Base-by-base conservation (phyloP, 1,139 yeast genomes). In the Candida anutae region DNA sequence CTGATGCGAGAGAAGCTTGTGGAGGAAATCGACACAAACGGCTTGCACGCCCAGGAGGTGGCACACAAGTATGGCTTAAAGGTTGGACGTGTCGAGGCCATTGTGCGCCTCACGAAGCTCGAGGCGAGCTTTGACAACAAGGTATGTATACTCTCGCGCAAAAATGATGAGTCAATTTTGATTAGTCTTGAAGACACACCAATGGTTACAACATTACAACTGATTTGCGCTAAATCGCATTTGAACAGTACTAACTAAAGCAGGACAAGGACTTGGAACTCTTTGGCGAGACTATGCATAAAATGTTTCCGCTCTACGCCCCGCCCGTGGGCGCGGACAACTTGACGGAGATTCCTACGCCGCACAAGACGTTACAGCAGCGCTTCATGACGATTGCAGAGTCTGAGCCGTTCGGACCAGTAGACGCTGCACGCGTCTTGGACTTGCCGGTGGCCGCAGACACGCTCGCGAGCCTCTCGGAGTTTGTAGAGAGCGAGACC, bases 371-470 rank as follows among this genome's bases (percentile, higher is more conserved):
- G 3, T 66, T 80, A 39, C 77, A 77, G 38, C 88, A 93, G 42
- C 69, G 94, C 40, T 88, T 87, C 62, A 59, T 85, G 50, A 81
- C 94, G 14, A 79, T 90, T 50, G 90, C 95, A 10, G 97, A 90
- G 58, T 77, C 88, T 13, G 94, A 87, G 57, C 95, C 95, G n/a
- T 88, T 88, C 53, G 96, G 96, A 4, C 95, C 97, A 5, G 71
- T 87, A 6, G 97, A 90, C 49, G 96, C 98, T n/a, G 95, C 98
- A 28, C 63, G 75, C 35, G 71, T 82, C 24, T 74, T 84, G 42
- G 87, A 72, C 25, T 67, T 88, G 39, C 90, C 84, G 50, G 94
- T 95, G 13, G 96, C 97, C 23, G 71, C 75, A 29, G 76, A 69
- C 25, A 81, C 93, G 4, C 66, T 85, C 43, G 74, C 75, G 40